Evolutionary conservation across 169 alveolate species (phyloP).

Genomic region (Plasmodium adleri): DNA sequence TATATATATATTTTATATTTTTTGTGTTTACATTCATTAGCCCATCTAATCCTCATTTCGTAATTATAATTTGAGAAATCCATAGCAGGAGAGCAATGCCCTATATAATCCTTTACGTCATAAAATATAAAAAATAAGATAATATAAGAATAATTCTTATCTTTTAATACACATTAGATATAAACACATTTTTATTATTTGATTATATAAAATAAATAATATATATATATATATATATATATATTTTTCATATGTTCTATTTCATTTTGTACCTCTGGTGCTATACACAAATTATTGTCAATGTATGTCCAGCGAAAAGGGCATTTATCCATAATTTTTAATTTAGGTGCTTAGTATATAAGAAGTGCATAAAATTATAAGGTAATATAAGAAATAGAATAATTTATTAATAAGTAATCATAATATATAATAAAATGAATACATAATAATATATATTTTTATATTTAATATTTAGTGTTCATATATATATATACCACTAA

Average conservation of each 20-base stretch:
- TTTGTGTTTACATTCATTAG: constrained; percentile 74
- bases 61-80: constrained; percentile 76
- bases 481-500: constrained; percentile 42
- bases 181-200: background rate
- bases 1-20: constrained; percentile 8
- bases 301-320: constrained; percentile 82
- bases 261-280: constrained; percentile 78
- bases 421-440: background rate
- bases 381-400: background rate
- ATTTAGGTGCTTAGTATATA: constrained; percentile 41
- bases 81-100: constrained; percentile 84
- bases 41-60: constrained; percentile 74
- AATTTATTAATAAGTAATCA: background rate
- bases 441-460: background rate
- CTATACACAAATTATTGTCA: constrained; percentile 78
- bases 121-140: background rate
- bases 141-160: background rate
- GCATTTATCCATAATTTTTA: constrained; percentile 71
- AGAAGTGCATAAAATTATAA: background rate
- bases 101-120: constrained; percentile 75
- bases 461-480: constrained; percentile 7
- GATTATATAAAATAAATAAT: background rate
- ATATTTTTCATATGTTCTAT: background rate
- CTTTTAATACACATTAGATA: background rate
- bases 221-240: background rate